Evolutionary conservation across 2,329 filamentous ascomycete species (phyloP).

Genomic region (Botrytis paeoniae): DNA sequence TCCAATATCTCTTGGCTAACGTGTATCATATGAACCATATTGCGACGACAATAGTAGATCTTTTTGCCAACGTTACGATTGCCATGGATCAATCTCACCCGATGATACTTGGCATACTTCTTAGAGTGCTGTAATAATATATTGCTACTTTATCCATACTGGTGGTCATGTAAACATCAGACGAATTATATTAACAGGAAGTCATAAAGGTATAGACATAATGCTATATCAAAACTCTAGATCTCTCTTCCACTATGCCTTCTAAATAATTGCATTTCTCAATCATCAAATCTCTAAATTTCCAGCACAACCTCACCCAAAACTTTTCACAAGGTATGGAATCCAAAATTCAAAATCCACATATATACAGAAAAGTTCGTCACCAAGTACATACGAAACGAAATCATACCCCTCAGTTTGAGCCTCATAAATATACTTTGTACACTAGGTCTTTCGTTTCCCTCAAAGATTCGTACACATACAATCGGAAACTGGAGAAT

Average conservation of each 20-base stretch:
- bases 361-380: neutral
- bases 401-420: neutral
- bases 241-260: neutral
- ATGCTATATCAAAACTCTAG: neutral
- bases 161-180: neutral
- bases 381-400: neutral
- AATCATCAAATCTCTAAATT: neutral
- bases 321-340: neutral
- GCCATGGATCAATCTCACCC: neutral
- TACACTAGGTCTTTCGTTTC: neutral
- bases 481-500: neutral
- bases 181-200: neutral
- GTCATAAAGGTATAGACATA: neutral
- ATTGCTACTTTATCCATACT: neutral
- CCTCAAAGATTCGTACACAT: neutral
- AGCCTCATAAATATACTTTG: neutral
- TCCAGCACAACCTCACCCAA: neutral
- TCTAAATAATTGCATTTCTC: neutral
- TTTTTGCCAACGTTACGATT: neutral
- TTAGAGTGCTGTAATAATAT: neutral
- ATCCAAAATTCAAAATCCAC: neutral
- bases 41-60: conserved; percentile 1
- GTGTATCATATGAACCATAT: neutral
- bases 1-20: neutral
- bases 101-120: neutral